A percentile compares a stretch with the other conserved stretches of the same genome.
Conservation (phyloP, 257 asterid genomes). For the Perilla frutescens region DNA sequence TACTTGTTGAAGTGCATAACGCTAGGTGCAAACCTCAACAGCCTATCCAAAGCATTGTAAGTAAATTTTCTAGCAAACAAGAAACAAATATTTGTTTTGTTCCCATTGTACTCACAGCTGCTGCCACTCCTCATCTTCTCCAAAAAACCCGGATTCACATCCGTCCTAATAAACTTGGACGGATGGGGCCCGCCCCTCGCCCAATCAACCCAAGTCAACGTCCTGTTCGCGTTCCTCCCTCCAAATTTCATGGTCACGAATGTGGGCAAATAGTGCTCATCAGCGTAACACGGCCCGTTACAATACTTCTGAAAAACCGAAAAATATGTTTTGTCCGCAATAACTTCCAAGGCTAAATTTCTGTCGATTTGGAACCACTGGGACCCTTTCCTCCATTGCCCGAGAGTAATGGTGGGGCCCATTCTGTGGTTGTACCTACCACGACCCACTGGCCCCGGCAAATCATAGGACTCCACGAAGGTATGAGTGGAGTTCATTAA, state of each 20-base stretch:
- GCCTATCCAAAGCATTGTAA: slow-evolving; percentile 57
- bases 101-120: slow-evolving; percentile 73
- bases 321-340: slow-evolving; percentile 59
- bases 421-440: slow-evolving; percentile 65
- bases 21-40: slow-evolving; percentile 71
- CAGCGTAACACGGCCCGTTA: slow-evolving; percentile 63
- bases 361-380: slow-evolving; percentile 89
- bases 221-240: slow-evolving; percentile 53
- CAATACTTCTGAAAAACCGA: slow-evolving; percentile 57
- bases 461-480: slow-evolving; percentile 66
- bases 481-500: slow-evolving; percentile 56
- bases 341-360: slow-evolving; percentile 63
- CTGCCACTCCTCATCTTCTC: slow-evolving; percentile 56
- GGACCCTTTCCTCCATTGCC: slow-evolving; percentile 86
- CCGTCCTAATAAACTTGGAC: slow-evolving; percentile 47
- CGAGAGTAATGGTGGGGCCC: slow-evolving; percentile 56
- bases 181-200: slow-evolving; percentile 92
- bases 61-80: slow-evolving; percentile 90
- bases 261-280: slow-evolving; percentile 89
- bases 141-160: slow-evolving; percentile 53
- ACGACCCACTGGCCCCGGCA: slow-evolving; percentile 61
- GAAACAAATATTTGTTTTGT: slow-evolving; percentile 52
- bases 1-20: slow-evolving; percentile 67
- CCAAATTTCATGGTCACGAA: slow-evolving; percentile 55
- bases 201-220: slow-evolving; percentile 89